A percentile compares a stretch with the other conserved stretches of the same genome.
phyloP scores from a whole-genome alignment of 2,329 filamentous ascomycete species.

The Monilinia vaccinii-corymbosi region DNA sequence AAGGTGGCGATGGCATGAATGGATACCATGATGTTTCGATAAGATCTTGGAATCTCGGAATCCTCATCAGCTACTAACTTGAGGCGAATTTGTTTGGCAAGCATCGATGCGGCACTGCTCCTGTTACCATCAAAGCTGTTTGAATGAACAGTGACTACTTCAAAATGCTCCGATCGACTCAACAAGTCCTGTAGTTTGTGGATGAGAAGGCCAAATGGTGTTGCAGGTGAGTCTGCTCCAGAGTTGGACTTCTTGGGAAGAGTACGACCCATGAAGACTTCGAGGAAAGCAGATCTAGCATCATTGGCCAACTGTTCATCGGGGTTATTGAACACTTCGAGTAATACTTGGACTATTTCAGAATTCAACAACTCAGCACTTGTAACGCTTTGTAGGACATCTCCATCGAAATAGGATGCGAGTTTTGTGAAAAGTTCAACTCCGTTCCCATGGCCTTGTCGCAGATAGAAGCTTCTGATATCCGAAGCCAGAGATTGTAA shows the following conservation, averaged over 20 bases:
- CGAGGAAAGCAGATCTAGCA: slow-evolving; percentile 75
- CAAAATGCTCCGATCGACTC: slow-evolving; percentile 95
- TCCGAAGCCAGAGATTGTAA: slow-evolving; percentile 63
- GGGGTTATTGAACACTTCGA: slow-evolving; percentile 71
- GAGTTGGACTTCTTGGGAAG: slow-evolving; percentile 55
- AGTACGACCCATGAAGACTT: slow-evolving; percentile 79
- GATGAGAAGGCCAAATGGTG: slow-evolving; percentile 82
- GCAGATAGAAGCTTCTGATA: slow-evolving; percentile 62
- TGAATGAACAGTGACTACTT: slow-evolving; percentile 91
- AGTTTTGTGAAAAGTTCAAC: slow-evolving; percentile 63
- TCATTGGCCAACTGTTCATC: slow-evolving; percentile 51
- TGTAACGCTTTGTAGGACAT: slow-evolving; percentile 86
- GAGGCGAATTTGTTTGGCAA: slow-evolving; percentile 88
- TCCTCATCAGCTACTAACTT: slow-evolving; percentile 84
- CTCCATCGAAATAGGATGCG: slow-evolving; percentile 77
- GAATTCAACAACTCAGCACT: slow-evolving; percentile 91
- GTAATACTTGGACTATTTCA: slow-evolving; percentile 73
- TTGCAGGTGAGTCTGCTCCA: slow-evolving; percentile 60
- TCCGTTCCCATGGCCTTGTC: slow-evolving; percentile 46
- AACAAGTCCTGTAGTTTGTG: slow-evolving; percentile 93
- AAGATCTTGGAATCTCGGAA: slow-evolving; percentile 78
- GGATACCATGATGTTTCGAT: slow-evolving; percentile 93
- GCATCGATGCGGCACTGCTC: slow-evolving; percentile 88
- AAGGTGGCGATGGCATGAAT: slow-evolving; percentile 98
- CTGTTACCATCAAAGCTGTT: slow-evolving; percentile 84